phyloP scores from a whole-genome alignment of 2,329 filamentous ascomycete species.

The Alternaria sp. region DNA sequence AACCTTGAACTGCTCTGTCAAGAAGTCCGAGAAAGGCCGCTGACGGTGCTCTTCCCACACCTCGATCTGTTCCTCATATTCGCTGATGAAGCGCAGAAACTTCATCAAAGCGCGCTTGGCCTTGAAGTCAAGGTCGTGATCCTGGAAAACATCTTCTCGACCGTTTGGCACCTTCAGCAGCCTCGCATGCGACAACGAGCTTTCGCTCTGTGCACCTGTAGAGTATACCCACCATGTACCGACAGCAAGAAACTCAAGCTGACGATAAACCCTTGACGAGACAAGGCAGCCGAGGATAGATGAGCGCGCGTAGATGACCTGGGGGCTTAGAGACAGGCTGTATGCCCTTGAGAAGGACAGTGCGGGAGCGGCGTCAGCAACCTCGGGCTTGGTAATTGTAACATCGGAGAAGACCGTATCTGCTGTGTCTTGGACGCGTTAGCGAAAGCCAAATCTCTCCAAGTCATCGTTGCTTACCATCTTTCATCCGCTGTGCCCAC shows the following conservation, averaged over 20 bases:
- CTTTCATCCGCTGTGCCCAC: constrained; percentile 67
- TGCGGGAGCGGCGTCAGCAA: constrained; percentile 41
- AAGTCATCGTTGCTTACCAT: constrained; percentile 36
- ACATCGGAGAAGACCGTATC: constrained; percentile 42
- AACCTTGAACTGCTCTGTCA: constrained; percentile 62
- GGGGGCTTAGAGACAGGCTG: constrained; percentile 82
- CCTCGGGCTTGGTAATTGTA: constrained; percentile 43
- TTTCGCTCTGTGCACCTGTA: constrained; percentile 13
- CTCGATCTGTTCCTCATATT: constrained; percentile 70
- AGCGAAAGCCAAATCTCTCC: constrained; percentile 6
- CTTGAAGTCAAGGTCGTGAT: constrained; percentile 76
- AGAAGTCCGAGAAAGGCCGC: constrained; percentile 66
- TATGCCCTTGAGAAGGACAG: constrained; percentile 77
- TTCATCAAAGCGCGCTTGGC: constrained; percentile 92
- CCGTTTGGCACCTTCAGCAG: constrained; percentile 83
- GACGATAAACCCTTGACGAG: constrained; percentile 86
- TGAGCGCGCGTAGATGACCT: constrained; percentile 86
- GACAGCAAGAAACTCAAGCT: constrained; percentile 92
- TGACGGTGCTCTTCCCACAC: constrained; percentile 68
- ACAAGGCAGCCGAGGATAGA: constrained; percentile 80
- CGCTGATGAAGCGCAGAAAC: constrained; percentile 86
- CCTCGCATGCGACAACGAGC: constrained; percentile 18
- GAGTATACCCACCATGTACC: constrained; percentile 89
- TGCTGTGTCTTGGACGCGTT: constrained; percentile 22
- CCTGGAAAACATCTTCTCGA: constrained; percentile 89